Evolutionary conservation across 1,139 yeast species (phyloP), one percentile per base, ranked within the genome.

Genomic region (Hansenula sp.): DNA sequence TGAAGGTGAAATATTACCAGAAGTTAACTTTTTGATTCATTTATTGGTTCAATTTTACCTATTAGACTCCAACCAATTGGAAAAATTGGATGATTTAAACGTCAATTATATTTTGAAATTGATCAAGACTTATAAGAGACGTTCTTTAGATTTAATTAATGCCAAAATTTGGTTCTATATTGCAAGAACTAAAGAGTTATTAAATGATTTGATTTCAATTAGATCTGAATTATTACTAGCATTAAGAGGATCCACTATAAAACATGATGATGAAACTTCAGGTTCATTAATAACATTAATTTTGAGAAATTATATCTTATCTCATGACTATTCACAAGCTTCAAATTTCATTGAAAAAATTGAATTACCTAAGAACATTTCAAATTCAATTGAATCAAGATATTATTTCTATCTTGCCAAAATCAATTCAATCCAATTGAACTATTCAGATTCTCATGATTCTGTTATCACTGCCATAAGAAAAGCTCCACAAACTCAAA

Each of bases 101-200:
- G 47, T 48, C 9, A 58, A 60, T 21, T 65, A 63, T 16, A 76
- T 85, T 16, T 74, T 93, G 40, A 65, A 65, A 13, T 71, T 82
- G 29, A 67, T 89, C 61, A 74, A 77, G 46, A 64, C 74, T 18
- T 84, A 83, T 67, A 90, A 90, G 65, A 79, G 88, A 53, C 79
- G 98, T 54, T 79, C 95, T 3, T 70, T 93, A 53, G 99, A 94
- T 64, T 81, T 86, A 57, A 76, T 94, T 50, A 84, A 83, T 51
- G 94, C 98, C 13, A 93, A 91, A 64, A 75, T 87, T 50, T 94
- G 99, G 98, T 94, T 91, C 63, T 93, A 89, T 68, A 78, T 89
- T 53, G 77, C 84, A 40, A 79, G 96, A 64, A 79, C 91, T 5
- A 80, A 81, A 53, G 99, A 93, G 67, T 68, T 83, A 48, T 61